These are phyloP conservation scores for Chromosphaera perkinsii DNA, from an alignment of 208 protist genomes.

Conservation along the genomic window DNA sequence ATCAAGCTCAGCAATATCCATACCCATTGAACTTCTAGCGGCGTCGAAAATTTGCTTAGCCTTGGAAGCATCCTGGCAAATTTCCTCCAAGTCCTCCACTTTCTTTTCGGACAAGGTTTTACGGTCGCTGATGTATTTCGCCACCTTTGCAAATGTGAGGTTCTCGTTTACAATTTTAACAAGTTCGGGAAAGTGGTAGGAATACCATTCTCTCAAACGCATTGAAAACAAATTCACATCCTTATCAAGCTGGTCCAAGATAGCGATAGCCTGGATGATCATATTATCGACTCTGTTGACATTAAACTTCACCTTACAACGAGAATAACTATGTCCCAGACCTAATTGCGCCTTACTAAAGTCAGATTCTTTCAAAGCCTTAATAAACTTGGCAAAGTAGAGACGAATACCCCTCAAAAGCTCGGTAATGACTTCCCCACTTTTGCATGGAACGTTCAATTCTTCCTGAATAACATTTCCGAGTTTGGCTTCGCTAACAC, in stretches of 20 bases:
- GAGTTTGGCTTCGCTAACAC: constrained; percentile 87
- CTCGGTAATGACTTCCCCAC: constrained; percentile 57
- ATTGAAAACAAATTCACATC: constrained; percentile 98
- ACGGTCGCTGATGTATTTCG: constrained; percentile 70
- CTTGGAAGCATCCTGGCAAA: constrained; percentile 58
- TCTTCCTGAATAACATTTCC: constrained; percentile 78
- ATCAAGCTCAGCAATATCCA: constrained; percentile 87
- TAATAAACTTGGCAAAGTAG: constrained; percentile 85
- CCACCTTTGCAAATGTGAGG: constrained; percentile 81
- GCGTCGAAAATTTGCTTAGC: constrained; percentile 74
- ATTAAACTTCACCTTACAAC: constrained; percentile 89
- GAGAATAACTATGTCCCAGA: constrained; percentile 88
- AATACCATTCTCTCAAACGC: constrained; percentile 92
- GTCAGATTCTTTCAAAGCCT: constrained; percentile 79
- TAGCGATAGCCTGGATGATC: constrained; percentile 94
- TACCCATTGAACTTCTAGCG: constrained; percentile 89
- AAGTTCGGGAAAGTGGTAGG: constrained; percentile 98
- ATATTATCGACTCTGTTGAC: constrained; percentile 96
- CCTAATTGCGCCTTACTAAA: constrained; percentile 91
- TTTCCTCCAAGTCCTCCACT: constrained; percentile 65
- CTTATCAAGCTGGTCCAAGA: constrained; percentile 98
- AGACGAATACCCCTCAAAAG: constrained; percentile 87
- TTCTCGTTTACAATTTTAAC: constrained; percentile 89
- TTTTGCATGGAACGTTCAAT: constrained; percentile 15
- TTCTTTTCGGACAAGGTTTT: constrained; percentile 60